Evolutionary conservation across 1,284 basidiomycete genomes (phyloP).

Genomic region (Tetrapyrgos nigripes): DNA sequence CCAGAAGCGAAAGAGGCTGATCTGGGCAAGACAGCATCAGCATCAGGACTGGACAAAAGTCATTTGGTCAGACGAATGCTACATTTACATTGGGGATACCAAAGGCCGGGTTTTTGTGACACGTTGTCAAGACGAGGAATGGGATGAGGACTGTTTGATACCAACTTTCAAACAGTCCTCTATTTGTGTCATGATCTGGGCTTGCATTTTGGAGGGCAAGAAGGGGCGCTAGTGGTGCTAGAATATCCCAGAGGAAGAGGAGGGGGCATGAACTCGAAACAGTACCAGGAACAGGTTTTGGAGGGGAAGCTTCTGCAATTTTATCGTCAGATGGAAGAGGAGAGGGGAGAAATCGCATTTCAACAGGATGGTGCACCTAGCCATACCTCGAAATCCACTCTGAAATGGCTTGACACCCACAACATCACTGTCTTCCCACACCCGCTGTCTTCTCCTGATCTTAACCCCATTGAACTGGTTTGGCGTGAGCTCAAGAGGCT

Average conservation of each 20-base stretch:
- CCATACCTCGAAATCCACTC: background rate
- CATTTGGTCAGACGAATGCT: constrained; percentile 28
- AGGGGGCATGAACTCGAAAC: too few relatives aligned
- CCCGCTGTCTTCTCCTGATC: background rate
- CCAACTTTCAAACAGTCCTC: too few relatives aligned
- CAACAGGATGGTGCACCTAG: too few relatives aligned
- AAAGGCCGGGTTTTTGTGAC: too few relatives aligned
- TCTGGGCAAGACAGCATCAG: constrained; percentile 22
- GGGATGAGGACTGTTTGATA: too few relatives aligned
- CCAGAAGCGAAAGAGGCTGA: constrained; percentile 18
- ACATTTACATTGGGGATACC: too few relatives aligned
- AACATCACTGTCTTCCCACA: constrained; percentile 3
- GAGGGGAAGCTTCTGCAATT: background rate
- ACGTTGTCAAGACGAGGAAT: too few relatives aligned
- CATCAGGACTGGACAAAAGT: constrained; percentile 12
- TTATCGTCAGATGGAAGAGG: background rate
- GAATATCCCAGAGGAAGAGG: too few relatives aligned
- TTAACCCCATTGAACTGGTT: constrained; percentile 1
- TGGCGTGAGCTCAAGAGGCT: constrained; percentile 2
- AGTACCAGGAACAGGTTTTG: too few relatives aligned
- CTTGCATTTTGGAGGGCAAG: background rate
- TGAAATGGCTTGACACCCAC: background rate
- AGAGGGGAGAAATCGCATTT: background rate
- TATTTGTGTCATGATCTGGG: background rate
- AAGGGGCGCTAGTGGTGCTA: background rate